Base-by-base conservation (phyloP, 371 early-diverging fungal genomes). In the Circinella minor region DNA sequence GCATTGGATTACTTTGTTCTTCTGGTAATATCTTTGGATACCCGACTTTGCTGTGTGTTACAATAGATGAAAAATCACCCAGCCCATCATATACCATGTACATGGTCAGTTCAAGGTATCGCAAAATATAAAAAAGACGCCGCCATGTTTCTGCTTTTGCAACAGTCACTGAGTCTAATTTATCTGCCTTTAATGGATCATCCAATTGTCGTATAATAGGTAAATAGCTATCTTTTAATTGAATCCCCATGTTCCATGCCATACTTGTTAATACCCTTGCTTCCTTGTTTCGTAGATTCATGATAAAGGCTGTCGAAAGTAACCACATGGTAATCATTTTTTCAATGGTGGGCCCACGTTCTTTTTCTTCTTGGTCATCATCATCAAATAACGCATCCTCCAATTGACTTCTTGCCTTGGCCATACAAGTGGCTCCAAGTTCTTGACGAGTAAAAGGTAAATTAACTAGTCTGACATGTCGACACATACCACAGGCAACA, bases 121-220 rank as follows among this genome's bases (percentile, higher is more conserved):
- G 73, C 5, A 77, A 62, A 1, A 69, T 59, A 43, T 81, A 81
- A 59, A 75, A 83, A 17, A 78, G 38, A 0, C 83, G 77, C 47
- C 80, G 60, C 81, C 81, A 83, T 0, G 83, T 65, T 37, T 83
- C 83, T 17, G 82, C 82, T 15, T 70, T 55, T 2, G 70, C 54
- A 4, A 72, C 46, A 15, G 39, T 5, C 4, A 46, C 38, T 39
- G 20, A 46, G 11, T 63, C 27, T 1, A 54, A 15, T 18, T 54
- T 6, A 6, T 6, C 54, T 36, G 72, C 48, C 6, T 66, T 61
- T 2, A 36, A 13, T 13, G 70, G 48, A 14, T 73, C 62, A 15
- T 67, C 47, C 4, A 73, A 55, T 54, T 54, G 54, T 6, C 15
- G 54, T 8, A 54, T 15, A 36, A 69, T 51, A 4, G 63, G 59